Evolutionary conservation across 345 rosid species (phyloP).

Genomic region (Capsella bursapastoris): DNA sequence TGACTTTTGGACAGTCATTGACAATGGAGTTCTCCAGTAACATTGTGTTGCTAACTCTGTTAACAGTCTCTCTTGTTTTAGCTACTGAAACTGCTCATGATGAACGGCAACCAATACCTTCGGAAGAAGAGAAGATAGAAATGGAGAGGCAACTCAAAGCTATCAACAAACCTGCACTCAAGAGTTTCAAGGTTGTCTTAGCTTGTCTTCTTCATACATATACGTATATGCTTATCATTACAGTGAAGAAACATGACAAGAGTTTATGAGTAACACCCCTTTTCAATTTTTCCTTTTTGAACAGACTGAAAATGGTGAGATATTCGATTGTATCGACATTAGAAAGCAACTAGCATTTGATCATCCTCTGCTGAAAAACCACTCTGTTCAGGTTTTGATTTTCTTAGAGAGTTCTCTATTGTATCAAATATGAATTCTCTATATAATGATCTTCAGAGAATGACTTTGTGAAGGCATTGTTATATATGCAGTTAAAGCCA

Average conservation of each 20-base stretch:
- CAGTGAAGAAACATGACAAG: not conserved
- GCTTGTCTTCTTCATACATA: not conserved
- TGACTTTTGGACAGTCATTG: not conserved
- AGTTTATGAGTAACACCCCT: not conserved
- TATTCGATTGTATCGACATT: constrained; percentile 49
- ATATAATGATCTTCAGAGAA: not conserved
- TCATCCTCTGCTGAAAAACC: constrained; percentile 39
- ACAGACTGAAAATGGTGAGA: constrained; percentile 44
- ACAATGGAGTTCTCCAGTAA: not conserved
- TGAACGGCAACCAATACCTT: not conserved
- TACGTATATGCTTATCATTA: not conserved
- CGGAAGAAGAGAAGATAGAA: constrained; percentile 37
- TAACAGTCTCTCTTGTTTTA: constrained; percentile 9
- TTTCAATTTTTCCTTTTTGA: not conserved
- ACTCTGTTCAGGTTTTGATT: constrained; percentile 41
- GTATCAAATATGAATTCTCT: not conserved
- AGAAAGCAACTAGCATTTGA: constrained; percentile 46
- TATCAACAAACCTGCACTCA: constrained; percentile 45
- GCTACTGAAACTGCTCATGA: constrained; percentile 11
- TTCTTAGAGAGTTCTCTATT: not conserved
- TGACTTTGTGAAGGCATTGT: not conserved
- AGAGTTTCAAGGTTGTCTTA: constrained; percentile 40
- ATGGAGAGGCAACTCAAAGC: constrained; percentile 41
- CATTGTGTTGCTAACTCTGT: not conserved
- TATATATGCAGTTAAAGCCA: constrained; percentile 27